phyloP scores from a whole-genome alignment of 2,329 filamentous ascomycete species.

The Bipolaris victoriae region DNA sequence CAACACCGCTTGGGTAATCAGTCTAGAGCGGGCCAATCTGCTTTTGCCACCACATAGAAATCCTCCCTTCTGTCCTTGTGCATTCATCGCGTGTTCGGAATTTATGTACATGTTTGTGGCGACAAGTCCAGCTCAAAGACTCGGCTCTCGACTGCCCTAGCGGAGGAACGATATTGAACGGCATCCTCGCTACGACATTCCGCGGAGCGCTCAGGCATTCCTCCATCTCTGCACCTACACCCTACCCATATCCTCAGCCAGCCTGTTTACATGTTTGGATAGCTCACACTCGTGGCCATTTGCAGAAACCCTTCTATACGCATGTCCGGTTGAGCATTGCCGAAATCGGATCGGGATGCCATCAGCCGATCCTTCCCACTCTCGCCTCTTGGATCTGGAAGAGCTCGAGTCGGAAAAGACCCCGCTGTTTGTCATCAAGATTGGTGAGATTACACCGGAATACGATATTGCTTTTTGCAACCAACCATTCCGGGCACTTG shows the following conservation, averaged over 20 bases:
- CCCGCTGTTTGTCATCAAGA: slow-evolving; percentile 35
- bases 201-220: slow-evolving; percentile 3
- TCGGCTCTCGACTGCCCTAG: slow-evolving; percentile 6
- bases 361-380: neutral
- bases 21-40: slow-evolving; percentile 2
- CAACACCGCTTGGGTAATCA: neutral
- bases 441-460: slow-evolving; percentile 7
- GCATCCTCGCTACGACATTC: neutral
- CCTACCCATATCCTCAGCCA: neutral
- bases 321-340: slow-evolving; percentile 1
- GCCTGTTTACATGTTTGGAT: neutral
- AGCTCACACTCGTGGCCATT: neutral
- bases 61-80: neutral
- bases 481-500: slow-evolving; percentile 24
- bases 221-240: neutral
- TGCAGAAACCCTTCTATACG: neutral
- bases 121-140: neutral
- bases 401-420: slow-evolving; percentile 28
- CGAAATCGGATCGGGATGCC: slow-evolving; percentile 9
- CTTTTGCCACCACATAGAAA: slow-evolving; percentile 4
- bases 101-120: neutral
- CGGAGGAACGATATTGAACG: neutral
- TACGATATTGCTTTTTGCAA: slow-evolving; percentile 36
- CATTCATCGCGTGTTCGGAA: neutral
- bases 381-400: slow-evolving; percentile 28